Evolutionary conservation across 208 protist genomes (phyloP).

Genomic region (Leishmania arabica): DNA sequence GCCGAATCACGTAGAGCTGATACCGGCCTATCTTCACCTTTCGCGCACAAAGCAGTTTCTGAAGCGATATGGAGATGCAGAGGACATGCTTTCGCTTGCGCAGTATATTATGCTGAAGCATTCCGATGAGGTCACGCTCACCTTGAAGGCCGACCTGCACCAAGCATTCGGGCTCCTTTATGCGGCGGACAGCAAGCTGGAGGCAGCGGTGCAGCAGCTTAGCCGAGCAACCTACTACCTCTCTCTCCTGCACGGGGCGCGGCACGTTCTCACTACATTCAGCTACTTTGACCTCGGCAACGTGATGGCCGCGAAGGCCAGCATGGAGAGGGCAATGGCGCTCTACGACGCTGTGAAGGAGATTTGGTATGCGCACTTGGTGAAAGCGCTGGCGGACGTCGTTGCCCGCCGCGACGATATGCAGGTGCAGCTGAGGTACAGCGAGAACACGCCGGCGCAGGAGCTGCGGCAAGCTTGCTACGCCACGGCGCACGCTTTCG

Average conservation of each 20-base stretch:
- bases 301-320: constrained; percentile 86
- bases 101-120: constrained; percentile 83
- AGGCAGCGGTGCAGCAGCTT: constrained; percentile 80
- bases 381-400: constrained; percentile 53
- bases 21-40: constrained; percentile 85
- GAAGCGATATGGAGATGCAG: constrained; percentile 72
- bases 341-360: constrained; percentile 89
- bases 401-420: constrained; percentile 51
- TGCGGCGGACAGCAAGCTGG: constrained; percentile 82
- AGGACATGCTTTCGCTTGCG: constrained; percentile 89
- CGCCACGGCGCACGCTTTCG: constrained; percentile 67
- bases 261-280: constrained; percentile 85
- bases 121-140: constrained; percentile 45
- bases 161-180: constrained; percentile 91
- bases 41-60: constrained; percentile 89
- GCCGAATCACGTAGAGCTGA: constrained; percentile 62
- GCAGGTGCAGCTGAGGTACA: constrained; percentile 70
- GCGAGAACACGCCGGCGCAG: constrained; percentile 49
- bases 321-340: constrained; percentile 87
- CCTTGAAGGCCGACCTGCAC: constrained; percentile 86
- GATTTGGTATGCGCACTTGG: constrained; percentile 78
- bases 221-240: constrained; percentile 89
- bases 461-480: constrained; percentile 49
- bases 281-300: constrained; percentile 92
- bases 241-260: constrained; percentile 73